These are phyloP conservation scores for Aureobasidium pullulans DNA, from an alignment of 2,329 filamentous ascomycete genomes.

Conservation along the genomic window DNA sequence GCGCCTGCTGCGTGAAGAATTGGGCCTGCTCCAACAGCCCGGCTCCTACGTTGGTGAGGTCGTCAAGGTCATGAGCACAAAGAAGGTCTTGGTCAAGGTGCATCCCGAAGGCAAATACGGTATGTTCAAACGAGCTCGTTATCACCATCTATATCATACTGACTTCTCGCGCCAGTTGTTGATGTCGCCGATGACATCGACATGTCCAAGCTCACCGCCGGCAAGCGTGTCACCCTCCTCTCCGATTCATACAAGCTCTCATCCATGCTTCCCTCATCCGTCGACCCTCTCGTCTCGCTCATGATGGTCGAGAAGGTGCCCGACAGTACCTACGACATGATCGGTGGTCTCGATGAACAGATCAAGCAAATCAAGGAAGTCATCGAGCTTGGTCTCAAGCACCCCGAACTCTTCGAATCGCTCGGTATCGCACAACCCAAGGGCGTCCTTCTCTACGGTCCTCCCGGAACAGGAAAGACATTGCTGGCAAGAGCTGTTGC, in stretches of 20 bases:
- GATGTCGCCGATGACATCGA: slow-evolving; percentile 93
- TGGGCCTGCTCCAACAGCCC: slow-evolving; percentile 91
- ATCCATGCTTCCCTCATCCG: slow-evolving; percentile 95
- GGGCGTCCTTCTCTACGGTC: slow-evolving; percentile 91
- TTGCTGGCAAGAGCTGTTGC: slow-evolving; percentile 90
- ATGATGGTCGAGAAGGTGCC: slow-evolving; percentile 99
- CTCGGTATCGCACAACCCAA: slow-evolving; percentile 97
- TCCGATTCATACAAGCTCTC: slow-evolving; percentile 98
- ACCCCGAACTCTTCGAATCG: slow-evolving; percentile 98
- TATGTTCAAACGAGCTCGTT: slow-evolving; percentile 40
- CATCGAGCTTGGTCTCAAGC: slow-evolving; percentile 95
- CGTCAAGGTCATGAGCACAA: slow-evolving; percentile 99
- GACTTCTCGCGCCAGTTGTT: slow-evolving; percentile 57
- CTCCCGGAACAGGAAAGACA: slow-evolving; percentile 95
- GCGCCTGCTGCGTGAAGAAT: slow-evolving; percentile 86
- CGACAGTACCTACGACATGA: slow-evolving; percentile 99
- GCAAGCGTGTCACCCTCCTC: slow-evolving; percentile 92
- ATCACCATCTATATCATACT: neutral
- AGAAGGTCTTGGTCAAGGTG: slow-evolving; percentile 98
- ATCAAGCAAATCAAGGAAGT: slow-evolving; percentile 99
- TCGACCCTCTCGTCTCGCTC: slow-evolving; percentile 94
- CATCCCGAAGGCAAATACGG: slow-evolving; percentile 99
- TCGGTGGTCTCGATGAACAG: slow-evolving; percentile 95
- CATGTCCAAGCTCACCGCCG: slow-evolving; percentile 88
- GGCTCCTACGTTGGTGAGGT: slow-evolving; percentile 98